Percentiles rank a stretch among this genome's conserved stretches.
phyloP scores from a whole-genome alignment of 305 asterid species.

The Fraxinus baroniana region DNA sequence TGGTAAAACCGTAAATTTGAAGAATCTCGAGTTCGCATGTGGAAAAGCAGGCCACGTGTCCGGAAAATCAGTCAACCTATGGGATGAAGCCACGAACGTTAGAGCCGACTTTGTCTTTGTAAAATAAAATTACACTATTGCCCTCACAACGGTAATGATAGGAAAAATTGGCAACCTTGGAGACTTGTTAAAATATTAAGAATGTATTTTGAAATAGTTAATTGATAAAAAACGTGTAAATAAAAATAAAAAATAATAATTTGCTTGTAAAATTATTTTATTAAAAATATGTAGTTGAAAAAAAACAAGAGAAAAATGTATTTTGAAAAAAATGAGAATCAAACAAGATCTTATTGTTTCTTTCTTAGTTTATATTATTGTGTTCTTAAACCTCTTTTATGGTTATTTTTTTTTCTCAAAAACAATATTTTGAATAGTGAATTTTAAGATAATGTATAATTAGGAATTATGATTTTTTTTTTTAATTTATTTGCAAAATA shows the following conservation, averaged over 20 bases:
- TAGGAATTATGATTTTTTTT: neutral
- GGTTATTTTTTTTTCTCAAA: neutral
- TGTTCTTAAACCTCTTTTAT: neutral
- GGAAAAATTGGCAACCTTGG: neutral
- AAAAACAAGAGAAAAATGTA: no score
- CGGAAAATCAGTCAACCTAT: slow-evolving; percentile 41
- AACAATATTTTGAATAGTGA: neutral
- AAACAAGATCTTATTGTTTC: neutral
- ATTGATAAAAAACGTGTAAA: neutral
- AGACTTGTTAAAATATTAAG: no score
- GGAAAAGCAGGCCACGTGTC: slow-evolving; percentile 55
- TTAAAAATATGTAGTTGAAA: no score
- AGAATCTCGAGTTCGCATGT: slow-evolving; percentile 37
- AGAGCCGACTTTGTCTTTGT: neutral
- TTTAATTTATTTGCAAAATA: no score
- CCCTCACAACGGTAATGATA: neutral
- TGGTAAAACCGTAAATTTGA: slow-evolving; percentile 47
- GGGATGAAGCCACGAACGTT: slow-evolving; percentile 13
- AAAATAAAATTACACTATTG: slow-evolving; percentile 4
- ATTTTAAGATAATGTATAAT: no score
- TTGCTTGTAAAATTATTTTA: no score
- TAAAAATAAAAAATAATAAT: no score
- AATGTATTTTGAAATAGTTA: no score
- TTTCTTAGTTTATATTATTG: neutral
- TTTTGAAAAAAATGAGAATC: neutral